Percentiles rank a stretch among this genome's conserved stretches.
Evolutionary conservation across 805 yeast genomes (phyloP).

Genomic region (Kazachstania kunashirensis): DNA sequence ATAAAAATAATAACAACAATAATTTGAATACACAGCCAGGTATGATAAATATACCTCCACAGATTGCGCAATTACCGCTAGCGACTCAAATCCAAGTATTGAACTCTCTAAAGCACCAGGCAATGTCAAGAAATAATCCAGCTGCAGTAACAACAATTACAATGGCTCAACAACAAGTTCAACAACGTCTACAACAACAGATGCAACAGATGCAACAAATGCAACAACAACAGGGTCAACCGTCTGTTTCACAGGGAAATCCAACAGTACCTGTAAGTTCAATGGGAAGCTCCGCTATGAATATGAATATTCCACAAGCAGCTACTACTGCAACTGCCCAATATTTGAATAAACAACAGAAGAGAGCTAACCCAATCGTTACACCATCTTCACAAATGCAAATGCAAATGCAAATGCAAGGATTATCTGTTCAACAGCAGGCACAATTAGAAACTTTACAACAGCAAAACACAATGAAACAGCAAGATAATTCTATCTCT

Average conservation of each 20-base stretch:
- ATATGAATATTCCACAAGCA: background rate
- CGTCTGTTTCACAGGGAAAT: conserved; percentile 1
- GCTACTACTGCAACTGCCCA: background rate
- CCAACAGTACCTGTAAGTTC: background rate
- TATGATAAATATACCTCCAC: conserved; percentile 26
- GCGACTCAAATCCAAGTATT: conserved; percentile 27
- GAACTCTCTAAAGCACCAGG: conserved; percentile 26
- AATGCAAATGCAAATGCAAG: too few relatives aligned
- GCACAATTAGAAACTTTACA: conserved; percentile 6
- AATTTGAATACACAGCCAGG: background rate
- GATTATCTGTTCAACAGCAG: conserved; percentile 7
- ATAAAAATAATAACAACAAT: conserved; percentile 1
- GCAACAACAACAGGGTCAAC: conserved; percentile 6
- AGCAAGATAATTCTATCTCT: too few relatives aligned
- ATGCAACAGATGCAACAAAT: conserved; percentile 6
- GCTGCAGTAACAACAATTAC: conserved; percentile 23
- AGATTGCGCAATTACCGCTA: conserved; percentile 27
- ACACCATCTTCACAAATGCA: too few relatives aligned
- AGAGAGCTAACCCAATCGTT: background rate
- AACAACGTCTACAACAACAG: conserved; percentile 21
- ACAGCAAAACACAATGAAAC: too few relatives aligned
- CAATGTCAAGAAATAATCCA: conserved; percentile 26
- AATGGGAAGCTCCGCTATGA: background rate
- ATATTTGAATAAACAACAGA: background rate
- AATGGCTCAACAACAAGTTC: conserved; percentile 25